Evolutionary conservation across 352 stramenopile species (phyloP).

Genomic region (Globisporangium paddicum): DNA sequence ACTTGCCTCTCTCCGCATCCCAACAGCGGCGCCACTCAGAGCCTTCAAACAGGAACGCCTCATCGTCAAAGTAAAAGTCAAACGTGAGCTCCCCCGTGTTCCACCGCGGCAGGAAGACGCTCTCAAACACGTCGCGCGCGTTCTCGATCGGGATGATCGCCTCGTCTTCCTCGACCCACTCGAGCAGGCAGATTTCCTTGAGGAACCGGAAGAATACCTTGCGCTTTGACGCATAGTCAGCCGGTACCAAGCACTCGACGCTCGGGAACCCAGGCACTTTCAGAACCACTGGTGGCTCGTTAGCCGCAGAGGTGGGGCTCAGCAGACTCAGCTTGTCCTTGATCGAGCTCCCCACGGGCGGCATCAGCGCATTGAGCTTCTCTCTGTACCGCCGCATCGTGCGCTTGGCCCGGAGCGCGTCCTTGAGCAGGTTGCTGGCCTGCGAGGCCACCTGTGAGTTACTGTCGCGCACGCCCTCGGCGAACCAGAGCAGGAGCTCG

Average conservation of each 20-base stretch:
- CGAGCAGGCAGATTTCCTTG: slow-evolving; percentile 34
- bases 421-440: slow-evolving; percentile 26
- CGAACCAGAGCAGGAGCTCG: slow-evolving; percentile 38
- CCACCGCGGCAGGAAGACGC: slow-evolving; percentile 41
- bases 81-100: slow-evolving; percentile 40
- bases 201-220: slow-evolving; percentile 48
- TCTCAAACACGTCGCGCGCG: slow-evolving; percentile 33
- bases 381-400: slow-evolving; percentile 42
- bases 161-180: slow-evolving; percentile 51
- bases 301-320: background rate
- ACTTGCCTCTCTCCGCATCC: slow-evolving; percentile 23
- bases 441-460: background rate
- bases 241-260: slow-evolving; percentile 21
- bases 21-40: slow-evolving; percentile 31
- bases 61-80: slow-evolving; percentile 57
- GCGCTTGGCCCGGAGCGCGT: slow-evolving; percentile 32
- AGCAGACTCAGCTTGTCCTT: slow-evolving; percentile 6
- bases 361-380: slow-evolving; percentile 26
- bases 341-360: slow-evolving; percentile 7
- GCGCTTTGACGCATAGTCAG: slow-evolving; percentile 33
- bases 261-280: slow-evolving; percentile 33
- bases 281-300: background rate
- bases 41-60: slow-evolving; percentile 36
- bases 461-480: slow-evolving; percentile 25
- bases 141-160: slow-evolving; percentile 33